A percentile compares a stretch with the other conserved stretches of the same genome.
phyloP scores from a whole-genome alignment of 805 yeast genomes.

The Kurtzmaniella cleridarum region DNA sequence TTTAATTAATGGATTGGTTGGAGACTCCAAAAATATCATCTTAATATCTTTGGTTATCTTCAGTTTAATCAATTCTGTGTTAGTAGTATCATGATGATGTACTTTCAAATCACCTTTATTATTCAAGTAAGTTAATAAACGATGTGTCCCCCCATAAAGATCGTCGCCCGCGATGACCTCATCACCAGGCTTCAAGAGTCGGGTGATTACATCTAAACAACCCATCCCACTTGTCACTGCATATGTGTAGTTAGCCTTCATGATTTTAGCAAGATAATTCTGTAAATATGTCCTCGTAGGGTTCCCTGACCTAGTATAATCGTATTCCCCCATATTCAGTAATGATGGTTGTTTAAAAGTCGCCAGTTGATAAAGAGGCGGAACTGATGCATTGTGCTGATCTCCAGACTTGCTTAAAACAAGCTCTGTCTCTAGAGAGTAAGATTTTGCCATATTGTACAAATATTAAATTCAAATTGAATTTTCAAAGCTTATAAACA shows the following conservation, averaged over 20 bases:
- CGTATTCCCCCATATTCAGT: constrained; percentile 64
- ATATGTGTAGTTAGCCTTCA: constrained; percentile 69
- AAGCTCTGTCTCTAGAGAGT: constrained; percentile 63
- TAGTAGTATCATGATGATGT: constrained; percentile 77
- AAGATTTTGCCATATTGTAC: constrained; percentile 22
- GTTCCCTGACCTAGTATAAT: constrained; percentile 86
- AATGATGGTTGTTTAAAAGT: constrained; percentile 81
- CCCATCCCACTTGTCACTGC: constrained; percentile 94
- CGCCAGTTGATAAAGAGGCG: constrained; percentile 91
- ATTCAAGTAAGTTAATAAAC: constrained; percentile 70
- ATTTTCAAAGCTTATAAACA: too few relatives aligned
- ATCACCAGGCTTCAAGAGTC: constrained; percentile 75
- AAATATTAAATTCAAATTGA: neutral
- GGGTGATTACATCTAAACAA: constrained; percentile 77
- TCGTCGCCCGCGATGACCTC: constrained; percentile 94
- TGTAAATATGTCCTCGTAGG: constrained; percentile 85
- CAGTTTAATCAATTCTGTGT: constrained; percentile 53
- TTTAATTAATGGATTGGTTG: constrained; percentile 90
- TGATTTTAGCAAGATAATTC: constrained; percentile 68
- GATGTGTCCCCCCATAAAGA: constrained; percentile 88
- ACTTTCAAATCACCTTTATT: constrained; percentile 61
- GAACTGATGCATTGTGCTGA: constrained; percentile 71
- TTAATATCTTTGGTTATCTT: constrained; percentile 55
- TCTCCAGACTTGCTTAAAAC: constrained; percentile 59
- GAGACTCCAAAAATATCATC: constrained; percentile 82